phyloP scores from a whole-genome alignment of 129 eudicot genomes.

The Artemisia tridentata region DNA sequence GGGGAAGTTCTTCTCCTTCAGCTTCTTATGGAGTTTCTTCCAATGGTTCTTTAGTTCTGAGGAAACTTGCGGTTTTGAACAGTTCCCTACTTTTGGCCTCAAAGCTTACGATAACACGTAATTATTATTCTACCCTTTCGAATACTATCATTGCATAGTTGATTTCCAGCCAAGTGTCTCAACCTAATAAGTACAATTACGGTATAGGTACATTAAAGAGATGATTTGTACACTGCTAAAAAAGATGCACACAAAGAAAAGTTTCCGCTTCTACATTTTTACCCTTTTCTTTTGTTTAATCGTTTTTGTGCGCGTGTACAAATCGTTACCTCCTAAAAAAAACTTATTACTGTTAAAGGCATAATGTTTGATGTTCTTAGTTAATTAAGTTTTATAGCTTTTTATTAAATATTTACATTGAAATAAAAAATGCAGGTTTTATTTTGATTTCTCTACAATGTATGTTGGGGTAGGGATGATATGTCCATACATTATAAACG shows the following conservation, averaged over 20 bases:
- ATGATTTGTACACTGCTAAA: too few species aligned
- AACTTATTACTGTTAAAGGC: too few species aligned
- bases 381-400: too few species aligned
- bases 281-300: too few species aligned
- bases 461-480: slow-evolving; percentile 77
- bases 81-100: slow-evolving; percentile 49
- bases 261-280: too few species aligned
- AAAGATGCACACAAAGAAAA: too few species aligned
- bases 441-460: slow-evolving; percentile 55
- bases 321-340: too few species aligned
- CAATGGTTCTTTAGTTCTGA: slow-evolving; percentile 51
- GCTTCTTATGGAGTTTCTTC: slow-evolving; percentile 44
- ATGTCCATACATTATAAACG: slow-evolving; percentile 56
- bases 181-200: too few species aligned
- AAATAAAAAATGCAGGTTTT: slow-evolving; percentile 36
- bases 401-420: background rate
- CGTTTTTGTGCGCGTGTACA: too few species aligned
- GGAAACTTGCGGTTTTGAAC: slow-evolving; percentile 41
- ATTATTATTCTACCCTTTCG: background rate
- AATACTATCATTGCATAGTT: background rate
- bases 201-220: too few species aligned
- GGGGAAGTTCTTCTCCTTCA: slow-evolving; percentile 44
- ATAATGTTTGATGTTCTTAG: too few species aligned
- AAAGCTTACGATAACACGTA: slow-evolving; percentile 35
- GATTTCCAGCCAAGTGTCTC: too few species aligned